phyloP scores from a whole-genome alignment of 202 grass and related monocot species.

The Hordeum pubiflorum region DNA sequence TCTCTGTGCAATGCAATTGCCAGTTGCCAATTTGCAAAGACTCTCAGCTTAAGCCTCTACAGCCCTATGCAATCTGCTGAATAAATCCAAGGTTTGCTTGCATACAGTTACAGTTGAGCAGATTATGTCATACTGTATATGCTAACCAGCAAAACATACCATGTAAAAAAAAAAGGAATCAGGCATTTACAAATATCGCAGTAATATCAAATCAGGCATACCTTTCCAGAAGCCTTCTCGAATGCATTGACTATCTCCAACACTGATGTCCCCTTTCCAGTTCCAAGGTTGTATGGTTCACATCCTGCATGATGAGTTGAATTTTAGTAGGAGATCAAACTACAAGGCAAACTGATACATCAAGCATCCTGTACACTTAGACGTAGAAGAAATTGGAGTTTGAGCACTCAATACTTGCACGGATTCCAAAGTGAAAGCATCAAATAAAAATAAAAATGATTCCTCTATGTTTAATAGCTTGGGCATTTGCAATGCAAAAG shows the following conservation, averaged over 20 bases:
- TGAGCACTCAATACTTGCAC: background rate
- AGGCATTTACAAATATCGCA: background rate
- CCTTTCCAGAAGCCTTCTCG: slow-evolving; percentile 90
- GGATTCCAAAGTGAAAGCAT: background rate
- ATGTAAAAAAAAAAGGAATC: background rate
- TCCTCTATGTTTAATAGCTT: background rate
- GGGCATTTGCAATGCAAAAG: background rate
- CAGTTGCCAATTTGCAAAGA: background rate
- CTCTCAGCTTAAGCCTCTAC: background rate
- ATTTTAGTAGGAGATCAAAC: slow-evolving; percentile 18
- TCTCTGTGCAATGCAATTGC: background rate
- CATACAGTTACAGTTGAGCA: background rate
- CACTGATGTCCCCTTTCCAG: slow-evolving; percentile 87
- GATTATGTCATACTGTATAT: background rate
- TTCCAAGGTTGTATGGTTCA: slow-evolving; percentile 87
- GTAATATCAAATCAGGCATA: slow-evolving; percentile 25
- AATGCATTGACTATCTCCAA: slow-evolving; percentile 93
- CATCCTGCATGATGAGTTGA: slow-evolving; percentile 49
- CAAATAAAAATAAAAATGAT: background rate
- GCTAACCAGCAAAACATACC: background rate
- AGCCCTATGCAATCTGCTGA: background rate
- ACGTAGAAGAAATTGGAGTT: background rate
- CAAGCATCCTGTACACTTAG: background rate
- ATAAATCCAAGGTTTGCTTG: slow-evolving; percentile 10
- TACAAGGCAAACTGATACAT: background rate